These are phyloP conservation scores for Glebionis coronaria DNA, from an alignment of 129 eudicot species.

Conservation along the genomic window DNA sequence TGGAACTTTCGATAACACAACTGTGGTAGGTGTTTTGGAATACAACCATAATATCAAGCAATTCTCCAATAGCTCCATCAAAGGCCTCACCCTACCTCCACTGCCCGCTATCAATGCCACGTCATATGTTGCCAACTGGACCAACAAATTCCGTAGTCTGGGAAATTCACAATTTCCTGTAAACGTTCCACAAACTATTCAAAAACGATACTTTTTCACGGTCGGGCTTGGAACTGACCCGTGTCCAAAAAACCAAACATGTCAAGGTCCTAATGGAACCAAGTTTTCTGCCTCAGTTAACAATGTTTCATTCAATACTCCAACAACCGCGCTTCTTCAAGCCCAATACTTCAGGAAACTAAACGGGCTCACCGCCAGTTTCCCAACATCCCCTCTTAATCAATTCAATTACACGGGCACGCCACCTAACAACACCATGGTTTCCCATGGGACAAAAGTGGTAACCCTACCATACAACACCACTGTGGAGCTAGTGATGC, in stretches of 20 bases:
- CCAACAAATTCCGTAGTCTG: too few species aligned
- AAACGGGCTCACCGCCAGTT: slow-evolving; percentile 31
- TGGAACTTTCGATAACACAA: slow-evolving; percentile 44
- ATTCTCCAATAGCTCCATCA: slow-evolving; percentile 6
- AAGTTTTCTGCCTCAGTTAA: slow-evolving; percentile 51
- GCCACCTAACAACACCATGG: slow-evolving; percentile 59
- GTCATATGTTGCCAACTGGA: slow-evolving; percentile 1
- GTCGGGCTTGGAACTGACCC: slow-evolving; percentile 41
- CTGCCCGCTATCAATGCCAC: slow-evolving; percentile 38
- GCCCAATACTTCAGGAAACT: slow-evolving; percentile 40
- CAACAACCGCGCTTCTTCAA: slow-evolving; percentile 53
- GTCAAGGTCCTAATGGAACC: slow-evolving; percentile 59
- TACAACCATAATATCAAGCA: slow-evolving; percentile 17
- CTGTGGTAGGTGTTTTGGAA: slow-evolving; percentile 38
- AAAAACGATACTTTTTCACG: slow-evolving; percentile 28
- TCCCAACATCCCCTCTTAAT: slow-evolving; percentile 32
- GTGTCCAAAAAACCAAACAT: slow-evolving; percentile 41
- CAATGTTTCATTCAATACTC: slow-evolving; percentile 29
- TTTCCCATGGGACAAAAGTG: slow-evolving; percentile 41
- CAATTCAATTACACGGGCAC: slow-evolving; percentile 50
- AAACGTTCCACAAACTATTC: neutral
- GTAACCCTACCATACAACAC: slow-evolving; percentile 26
- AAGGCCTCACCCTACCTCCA: slow-evolving; percentile 24
- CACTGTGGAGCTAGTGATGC: slow-evolving; percentile 51
- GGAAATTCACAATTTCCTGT: too few species aligned